These are phyloP conservation scores for Citrus sp. DNA, from an alignment of 345 rosid species.

Conservation along the genomic window DNA sequence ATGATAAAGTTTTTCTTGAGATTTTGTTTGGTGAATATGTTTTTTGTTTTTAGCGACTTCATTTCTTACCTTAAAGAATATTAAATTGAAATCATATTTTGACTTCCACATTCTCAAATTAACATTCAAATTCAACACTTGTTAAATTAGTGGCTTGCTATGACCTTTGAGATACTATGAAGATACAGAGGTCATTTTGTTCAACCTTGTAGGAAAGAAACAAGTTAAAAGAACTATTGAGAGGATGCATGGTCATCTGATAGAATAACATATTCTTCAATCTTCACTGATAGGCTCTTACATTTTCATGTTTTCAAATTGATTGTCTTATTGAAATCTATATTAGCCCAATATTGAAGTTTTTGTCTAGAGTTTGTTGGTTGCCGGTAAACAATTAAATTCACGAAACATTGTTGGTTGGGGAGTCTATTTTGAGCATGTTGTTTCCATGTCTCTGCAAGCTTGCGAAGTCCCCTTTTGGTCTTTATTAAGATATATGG, in stretches of 20 bases:
- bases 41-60: not conserved
- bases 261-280: not conserved
- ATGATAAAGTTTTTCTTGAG: not conserved
- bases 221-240: not conserved
- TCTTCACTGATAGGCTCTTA: not conserved
- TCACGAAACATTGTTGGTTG: not conserved
- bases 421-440: not conserved
- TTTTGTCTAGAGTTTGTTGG: not conserved
- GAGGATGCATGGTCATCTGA: not conserved
- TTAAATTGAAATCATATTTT: not conserved
- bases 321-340: not conserved
- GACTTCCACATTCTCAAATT: not conserved
- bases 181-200: not conserved
- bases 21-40: not conserved
- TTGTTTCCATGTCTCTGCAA: not conserved
- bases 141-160: not conserved
- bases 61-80: not conserved
- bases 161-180: not conserved
- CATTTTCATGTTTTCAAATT: not conserved
- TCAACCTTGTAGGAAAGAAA: not conserved
- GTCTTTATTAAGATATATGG: not conserved
- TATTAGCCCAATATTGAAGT: not conserved
- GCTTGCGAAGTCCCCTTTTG: not conserved
- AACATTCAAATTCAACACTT: not conserved
- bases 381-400: not conserved